Conservation (phyloP, 495 filamentous ascomycete species). For the Penicillium odoratum region DNA sequence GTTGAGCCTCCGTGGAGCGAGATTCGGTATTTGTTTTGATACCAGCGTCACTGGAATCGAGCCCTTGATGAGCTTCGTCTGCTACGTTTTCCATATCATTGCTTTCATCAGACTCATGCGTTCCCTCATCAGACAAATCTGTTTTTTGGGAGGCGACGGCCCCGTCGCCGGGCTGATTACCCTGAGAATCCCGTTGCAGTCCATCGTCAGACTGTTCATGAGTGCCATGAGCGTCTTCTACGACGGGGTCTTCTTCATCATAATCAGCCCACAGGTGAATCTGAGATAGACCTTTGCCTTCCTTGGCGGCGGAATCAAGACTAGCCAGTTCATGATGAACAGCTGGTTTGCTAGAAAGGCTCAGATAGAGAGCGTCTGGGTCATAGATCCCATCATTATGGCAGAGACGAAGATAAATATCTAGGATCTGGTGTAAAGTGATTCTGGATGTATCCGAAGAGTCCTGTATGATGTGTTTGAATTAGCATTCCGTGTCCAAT, state of each 20-base stretch:
- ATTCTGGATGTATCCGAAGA: constrained; percentile 39
- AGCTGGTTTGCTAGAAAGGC: constrained; percentile 47
- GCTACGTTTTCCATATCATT: no score
- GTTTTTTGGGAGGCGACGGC: constrained; percentile 2
- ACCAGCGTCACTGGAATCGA: background rate
- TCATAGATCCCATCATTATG: constrained; percentile 58
- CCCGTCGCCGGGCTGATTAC: background rate
- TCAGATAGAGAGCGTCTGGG: constrained; percentile 57
- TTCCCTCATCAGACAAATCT: constrained; percentile 1
- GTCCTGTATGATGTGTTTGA: constrained; percentile 46
- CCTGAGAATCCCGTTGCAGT: background rate
- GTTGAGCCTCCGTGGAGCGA: background rate
- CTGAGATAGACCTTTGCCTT: constrained; percentile 61
- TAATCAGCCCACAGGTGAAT: constrained; percentile 44
- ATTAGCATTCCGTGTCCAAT: constrained; percentile 29
- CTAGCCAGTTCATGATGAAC: constrained; percentile 46
- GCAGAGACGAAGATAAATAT: constrained; percentile 57
- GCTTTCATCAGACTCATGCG: background rate
- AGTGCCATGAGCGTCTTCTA: constrained; percentile 8
- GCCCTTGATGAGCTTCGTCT: background rate
- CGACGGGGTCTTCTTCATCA: constrained; percentile 25
- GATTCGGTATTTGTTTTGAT: background rate
- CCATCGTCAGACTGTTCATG: constrained; percentile 5
- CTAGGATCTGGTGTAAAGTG: constrained; percentile 57
- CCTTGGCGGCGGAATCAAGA: constrained; percentile 51